A percentile compares a stretch with the other conserved stretches of the same genome.
These are phyloP conservation scores for Chamaenerion angustifolium DNA, from an alignment of 345 rosid genomes.

Conservation along the genomic window DNA sequence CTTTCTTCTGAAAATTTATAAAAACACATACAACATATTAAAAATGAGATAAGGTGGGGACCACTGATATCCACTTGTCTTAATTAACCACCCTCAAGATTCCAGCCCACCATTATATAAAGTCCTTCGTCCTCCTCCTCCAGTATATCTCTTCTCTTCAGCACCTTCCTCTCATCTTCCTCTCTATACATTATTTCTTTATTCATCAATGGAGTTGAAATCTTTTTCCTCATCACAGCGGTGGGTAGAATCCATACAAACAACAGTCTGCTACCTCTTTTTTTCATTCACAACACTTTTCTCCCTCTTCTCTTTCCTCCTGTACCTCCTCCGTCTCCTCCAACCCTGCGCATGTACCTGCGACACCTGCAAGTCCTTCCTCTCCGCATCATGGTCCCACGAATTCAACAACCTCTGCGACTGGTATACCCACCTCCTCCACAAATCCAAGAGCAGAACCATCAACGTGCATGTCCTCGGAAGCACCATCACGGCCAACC, in stretches of 20 bases:
- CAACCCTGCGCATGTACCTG: constrained; percentile 24
- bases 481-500: constrained; percentile 42
- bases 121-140: too few relatives aligned
- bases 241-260: constrained; percentile 10
- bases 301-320: constrained; percentile 16
- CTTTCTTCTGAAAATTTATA: too few relatives aligned
- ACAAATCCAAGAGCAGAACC: constrained; percentile 22
- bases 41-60: too few relatives aligned
- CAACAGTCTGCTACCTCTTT: constrained; percentile 15
- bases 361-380: constrained; percentile 21
- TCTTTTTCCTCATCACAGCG: neutral
- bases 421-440: constrained; percentile 32
- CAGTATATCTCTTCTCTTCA: too few relatives aligned
- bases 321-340: constrained; percentile 16
- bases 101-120: too few relatives aligned
- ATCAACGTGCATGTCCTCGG: constrained; percentile 33
- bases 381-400: constrained; percentile 18
- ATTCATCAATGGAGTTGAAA: constrained; percentile 10
- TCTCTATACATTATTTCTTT: neutral
- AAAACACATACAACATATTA: too few relatives aligned
- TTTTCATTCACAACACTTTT: constrained; percentile 18
- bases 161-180: too few relatives aligned
- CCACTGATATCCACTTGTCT: too few relatives aligned
- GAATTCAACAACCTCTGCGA: constrained; percentile 32
- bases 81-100: too few relatives aligned